Percentiles rank a stretch among this genome's conserved stretches.
These are phyloP conservation scores for Penicillium sclerotigenum DNA, from an alignment of 2,329 filamentous ascomycete genomes.

Conservation along the genomic window DNA sequence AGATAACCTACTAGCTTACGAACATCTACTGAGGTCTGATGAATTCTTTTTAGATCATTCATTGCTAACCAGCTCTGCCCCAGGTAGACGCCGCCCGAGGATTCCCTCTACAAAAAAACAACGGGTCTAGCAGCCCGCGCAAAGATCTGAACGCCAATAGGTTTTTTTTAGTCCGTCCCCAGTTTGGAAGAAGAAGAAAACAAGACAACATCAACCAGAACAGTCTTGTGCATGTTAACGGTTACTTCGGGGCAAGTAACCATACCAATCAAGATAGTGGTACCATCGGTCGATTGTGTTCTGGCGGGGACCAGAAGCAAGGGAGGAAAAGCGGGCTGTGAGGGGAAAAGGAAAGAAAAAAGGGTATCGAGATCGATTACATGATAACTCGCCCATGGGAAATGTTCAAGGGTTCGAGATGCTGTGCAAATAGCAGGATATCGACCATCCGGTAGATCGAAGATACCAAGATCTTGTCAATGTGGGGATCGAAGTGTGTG, in stretches of 20 bases:
- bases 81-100: slow-evolving; percentile 22
- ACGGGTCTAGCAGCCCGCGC: slow-evolving; percentile 13
- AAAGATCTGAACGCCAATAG: slow-evolving; percentile 17
- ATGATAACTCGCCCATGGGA: slow-evolving; percentile 13
- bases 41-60: slow-evolving; percentile 7
- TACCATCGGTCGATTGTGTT: slow-evolving; percentile 4
- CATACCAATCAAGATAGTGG: neutral
- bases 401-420: slow-evolving; percentile 7
- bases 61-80: slow-evolving; percentile 20
- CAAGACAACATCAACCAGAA: slow-evolving; percentile 3
- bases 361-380: slow-evolving; percentile 33
- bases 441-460: slow-evolving; percentile 8
- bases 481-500: slow-evolving; percentile 12
- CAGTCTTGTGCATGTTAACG: slow-evolving; percentile 12
- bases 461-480: slow-evolving; percentile 13
- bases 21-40: neutral
- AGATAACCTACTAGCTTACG: neutral
- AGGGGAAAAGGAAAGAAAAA: slow-evolving; percentile 16
- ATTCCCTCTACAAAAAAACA: slow-evolving; percentile 13
- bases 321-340: slow-evolving; percentile 10
- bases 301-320: slow-evolving; percentile 22
- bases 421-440: slow-evolving; percentile 14
- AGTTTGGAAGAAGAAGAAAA: neutral
- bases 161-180: slow-evolving; percentile 12
- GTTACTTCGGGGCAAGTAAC: slow-evolving; percentile 11